A percentile compares a stretch with the other conserved stretches of the same genome.
These are phyloP conservation scores for Knufia fluminis DNA, from an alignment of 2,329 filamentous ascomycete genomes.

Conservation along the genomic window DNA sequence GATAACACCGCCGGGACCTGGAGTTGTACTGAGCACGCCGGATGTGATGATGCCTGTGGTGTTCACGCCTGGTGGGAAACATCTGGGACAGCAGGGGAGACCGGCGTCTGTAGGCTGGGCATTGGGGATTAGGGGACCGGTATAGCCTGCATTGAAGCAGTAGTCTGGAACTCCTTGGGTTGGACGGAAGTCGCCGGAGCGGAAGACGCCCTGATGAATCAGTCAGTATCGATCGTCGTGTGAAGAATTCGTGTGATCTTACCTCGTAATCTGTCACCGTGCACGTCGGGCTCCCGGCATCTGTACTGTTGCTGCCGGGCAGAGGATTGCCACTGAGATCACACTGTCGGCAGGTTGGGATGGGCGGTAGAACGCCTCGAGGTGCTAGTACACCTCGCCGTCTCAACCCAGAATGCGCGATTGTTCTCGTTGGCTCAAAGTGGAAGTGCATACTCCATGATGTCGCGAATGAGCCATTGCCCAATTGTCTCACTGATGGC, in stretches of 20 bases:
- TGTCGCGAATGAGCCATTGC: slow-evolving; percentile 15
- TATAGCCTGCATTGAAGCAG: slow-evolving; percentile 18
- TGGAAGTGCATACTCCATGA: slow-evolving; percentile 20
- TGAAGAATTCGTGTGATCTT: background rate
- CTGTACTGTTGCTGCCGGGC: background rate
- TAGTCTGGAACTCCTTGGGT: slow-evolving; percentile 3
- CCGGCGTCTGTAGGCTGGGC: slow-evolving; percentile 10
- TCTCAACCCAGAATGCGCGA: slow-evolving; percentile 14
- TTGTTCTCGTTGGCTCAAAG: slow-evolving; percentile 14
- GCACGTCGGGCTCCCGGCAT: slow-evolving; percentile 8
- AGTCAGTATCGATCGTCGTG: background rate
- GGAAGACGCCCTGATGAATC: slow-evolving; percentile 18
- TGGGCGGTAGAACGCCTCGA: slow-evolving; percentile 11
- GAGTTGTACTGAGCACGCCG: slow-evolving; percentile 18
- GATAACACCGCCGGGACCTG: background rate
- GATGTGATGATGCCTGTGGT: slow-evolving; percentile 13
- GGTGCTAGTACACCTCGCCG: slow-evolving; percentile 18
- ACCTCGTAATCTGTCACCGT: slow-evolving; percentile 15
- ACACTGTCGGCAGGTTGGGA: slow-evolving; percentile 18
- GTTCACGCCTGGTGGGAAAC: slow-evolving; percentile 12
- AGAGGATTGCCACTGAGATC: slow-evolving; percentile 8
- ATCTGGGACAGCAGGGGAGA: slow-evolving; percentile 18
- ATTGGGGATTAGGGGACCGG: slow-evolving; percentile 12
- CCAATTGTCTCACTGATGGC: slow-evolving; percentile 13
- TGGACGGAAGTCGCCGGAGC: slow-evolving; percentile 9